Evolutionary conservation across 352 stramenopile species (phyloP), one percentile per base, ranked within the genome.

Genomic region (Elongisporangium anandrum): DNA sequence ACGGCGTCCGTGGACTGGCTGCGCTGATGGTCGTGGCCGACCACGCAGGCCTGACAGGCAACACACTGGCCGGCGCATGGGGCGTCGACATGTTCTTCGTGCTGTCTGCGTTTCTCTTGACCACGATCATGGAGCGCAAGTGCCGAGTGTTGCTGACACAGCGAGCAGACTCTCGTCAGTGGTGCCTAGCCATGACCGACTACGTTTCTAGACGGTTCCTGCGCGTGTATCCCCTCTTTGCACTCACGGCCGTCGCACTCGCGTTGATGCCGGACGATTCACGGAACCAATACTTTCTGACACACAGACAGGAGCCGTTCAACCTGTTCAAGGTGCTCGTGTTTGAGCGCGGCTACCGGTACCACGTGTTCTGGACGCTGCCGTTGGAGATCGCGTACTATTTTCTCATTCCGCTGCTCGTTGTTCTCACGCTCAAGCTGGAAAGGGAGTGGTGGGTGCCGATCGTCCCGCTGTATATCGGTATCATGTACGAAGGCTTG

Each of bases 341-440:
- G 9, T 81, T 84, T 50, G 50, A 60, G 6, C 62, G 59, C 7
- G 53, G 68, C n/a, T 69, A 66, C 29, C 74, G 70, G 3, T 78
- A 72, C 41, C 65, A 79, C 48, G 68, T 87, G 4, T 80, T 87
- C 57, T 87, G 77, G 77, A 77, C 77, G 39, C 60, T 84, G 48
- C 73, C 75, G 4, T 56, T 87, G 2, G 73, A 82, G 64, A 79
- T 82, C 56, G 57, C 49, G 4, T 82, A 82, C 56, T 79, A 82
- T 66, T 78, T 75, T 21, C 61, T 73, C 39, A 61, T 82, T 9
- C 73, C 73, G 0, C 51, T 79, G 6, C 64, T 82, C 19, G 63
- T 71, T 0, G 9, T 76, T 22, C 57, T 52, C 7, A 55, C 71
- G 20, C 53, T 75, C 4, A 59, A 59, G 15, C 48, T 79, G 52